Percentiles rank a stretch among this genome's conserved stretches.
These are phyloP conservation scores for Coelastrella sp. DNA, from an alignment of 139 green algal species.

Conservation along the genomic window DNA sequence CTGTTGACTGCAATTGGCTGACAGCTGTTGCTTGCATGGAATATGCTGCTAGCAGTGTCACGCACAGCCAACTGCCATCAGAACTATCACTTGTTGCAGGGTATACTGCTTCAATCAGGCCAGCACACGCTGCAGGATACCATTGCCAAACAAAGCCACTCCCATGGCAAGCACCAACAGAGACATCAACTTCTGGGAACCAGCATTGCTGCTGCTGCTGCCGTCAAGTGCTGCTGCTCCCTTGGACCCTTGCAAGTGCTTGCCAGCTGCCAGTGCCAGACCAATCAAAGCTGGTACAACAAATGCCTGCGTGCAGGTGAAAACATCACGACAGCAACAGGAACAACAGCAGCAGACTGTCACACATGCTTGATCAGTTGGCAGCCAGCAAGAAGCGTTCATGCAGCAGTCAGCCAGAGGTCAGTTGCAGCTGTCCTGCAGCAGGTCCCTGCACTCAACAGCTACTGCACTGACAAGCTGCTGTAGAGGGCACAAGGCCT, in stretches of 20 bases:
- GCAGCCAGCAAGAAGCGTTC: not conserved
- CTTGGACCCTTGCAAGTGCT: constrained; percentile 26
- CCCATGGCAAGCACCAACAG: constrained; percentile 36
- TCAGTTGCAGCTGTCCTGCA: not conserved
- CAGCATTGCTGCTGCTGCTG: not conserved
- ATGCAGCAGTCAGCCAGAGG: not conserved
- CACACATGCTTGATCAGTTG: not conserved
- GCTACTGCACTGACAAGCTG: too few relatives aligned
- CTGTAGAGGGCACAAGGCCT: too few relatives aligned
- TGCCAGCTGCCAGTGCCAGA: constrained; percentile 18
- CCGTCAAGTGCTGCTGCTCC: not conserved
- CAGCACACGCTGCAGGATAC: constrained; percentile 41
- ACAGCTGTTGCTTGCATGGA: too few relatives aligned
- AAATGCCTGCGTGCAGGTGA: constrained; percentile 28
- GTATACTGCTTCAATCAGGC: not conserved
- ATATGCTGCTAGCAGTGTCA: not conserved
- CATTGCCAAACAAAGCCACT: constrained; percentile 45
- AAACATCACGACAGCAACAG: not conserved
- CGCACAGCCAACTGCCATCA: not conserved
- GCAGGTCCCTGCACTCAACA: too few relatives aligned
- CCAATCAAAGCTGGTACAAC: constrained; percentile 39
- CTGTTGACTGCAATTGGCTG: too few relatives aligned
- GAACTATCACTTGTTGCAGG: not conserved
- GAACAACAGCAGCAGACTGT: not conserved
- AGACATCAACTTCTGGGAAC: constrained; percentile 11